These are phyloP conservation scores for Cutaneotrichosporon sp. DNA, from an alignment of 1,284 basidiomycete genomes.

Conservation along the genomic window DNA sequence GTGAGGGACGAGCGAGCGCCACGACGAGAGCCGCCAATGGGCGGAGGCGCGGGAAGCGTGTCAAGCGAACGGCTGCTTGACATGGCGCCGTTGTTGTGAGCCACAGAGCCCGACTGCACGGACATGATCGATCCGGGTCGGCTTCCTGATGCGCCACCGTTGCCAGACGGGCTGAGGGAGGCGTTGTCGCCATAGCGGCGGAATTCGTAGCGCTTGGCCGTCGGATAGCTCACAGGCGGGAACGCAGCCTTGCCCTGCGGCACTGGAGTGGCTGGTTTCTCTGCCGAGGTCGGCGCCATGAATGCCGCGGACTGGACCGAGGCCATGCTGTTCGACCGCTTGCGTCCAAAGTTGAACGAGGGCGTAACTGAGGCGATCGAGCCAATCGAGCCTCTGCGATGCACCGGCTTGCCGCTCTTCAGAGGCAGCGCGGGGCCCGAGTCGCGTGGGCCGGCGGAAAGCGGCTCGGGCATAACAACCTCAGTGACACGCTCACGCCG, in stretches of 20 bases:
- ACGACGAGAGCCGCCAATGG: conserved; percentile 23
- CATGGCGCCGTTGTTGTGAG: conserved; percentile 16
- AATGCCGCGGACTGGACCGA: conserved; percentile 18
- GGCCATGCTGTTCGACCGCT: conserved; percentile 36
- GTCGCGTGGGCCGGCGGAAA: conserved; percentile 28
- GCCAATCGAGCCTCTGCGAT: conserved; percentile 41
- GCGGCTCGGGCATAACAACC: conserved; percentile 52
- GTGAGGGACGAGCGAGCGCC: conserved; percentile 35
- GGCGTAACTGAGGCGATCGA: conserved; percentile 33
- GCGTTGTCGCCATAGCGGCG: conserved; percentile 36
- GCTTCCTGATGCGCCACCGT: conserved; percentile 16
- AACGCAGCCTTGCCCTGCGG: conserved; percentile 39
- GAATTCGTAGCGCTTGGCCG: conserved; percentile 52
- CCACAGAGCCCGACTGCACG: conserved; percentile 36
- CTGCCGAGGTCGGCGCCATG: conserved; percentile 5
- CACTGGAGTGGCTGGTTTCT: conserved; percentile 28
- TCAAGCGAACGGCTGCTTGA: conserved; percentile 10
- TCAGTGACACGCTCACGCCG: conserved; percentile 48
- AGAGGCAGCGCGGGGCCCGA: background rate
- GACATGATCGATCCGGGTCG: conserved; percentile 51
- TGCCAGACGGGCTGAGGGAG: conserved; percentile 14
- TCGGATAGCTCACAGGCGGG: conserved; percentile 50
- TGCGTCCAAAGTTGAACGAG: conserved; percentile 38
- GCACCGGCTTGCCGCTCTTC: background rate
- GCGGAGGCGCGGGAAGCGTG: conserved; percentile 31